A percentile compares a stretch with the other conserved stretches of the same genome.
These are phyloP conservation scores for Colletotrichum lentis DNA, from an alignment of 2,329 filamentous ascomycete genomes.

Conservation along the genomic window DNA sequence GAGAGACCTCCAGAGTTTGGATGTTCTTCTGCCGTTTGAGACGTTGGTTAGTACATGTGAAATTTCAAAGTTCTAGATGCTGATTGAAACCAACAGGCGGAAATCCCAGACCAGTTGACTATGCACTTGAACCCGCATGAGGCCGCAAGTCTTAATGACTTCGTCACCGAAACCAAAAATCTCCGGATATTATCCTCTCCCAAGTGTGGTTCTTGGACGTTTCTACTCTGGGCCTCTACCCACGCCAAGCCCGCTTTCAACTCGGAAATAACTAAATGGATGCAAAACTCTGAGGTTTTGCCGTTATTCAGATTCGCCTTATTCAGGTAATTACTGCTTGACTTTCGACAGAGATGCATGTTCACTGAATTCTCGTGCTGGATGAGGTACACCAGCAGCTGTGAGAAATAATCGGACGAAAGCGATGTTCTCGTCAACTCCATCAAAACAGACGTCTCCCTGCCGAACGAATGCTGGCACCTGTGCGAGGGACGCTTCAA, in stretches of 20 bases:
- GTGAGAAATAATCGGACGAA: too few species aligned
- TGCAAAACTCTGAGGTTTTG: too few species aligned
- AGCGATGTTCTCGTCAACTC: too few species aligned
- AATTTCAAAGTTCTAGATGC: background rate
- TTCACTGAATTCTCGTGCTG: too few species aligned
- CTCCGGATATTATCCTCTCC: background rate
- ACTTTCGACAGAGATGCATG: too few species aligned
- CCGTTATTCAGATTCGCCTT: too few species aligned
- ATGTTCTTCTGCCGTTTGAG: background rate
- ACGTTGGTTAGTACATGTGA: background rate
- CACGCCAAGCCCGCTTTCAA: background rate
- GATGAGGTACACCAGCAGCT: too few species aligned
- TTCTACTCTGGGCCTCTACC: background rate
- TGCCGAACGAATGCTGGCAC: too few species aligned
- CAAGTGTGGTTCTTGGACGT: background rate
- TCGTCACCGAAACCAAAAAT: background rate
- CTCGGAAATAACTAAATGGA: background rate
- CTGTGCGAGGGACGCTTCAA: too few species aligned
- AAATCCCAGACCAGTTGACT: background rate
- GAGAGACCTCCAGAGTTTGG: background rate
- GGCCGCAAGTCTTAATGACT: background rate
- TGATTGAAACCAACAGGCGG: background rate
- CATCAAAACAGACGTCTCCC: too few species aligned
- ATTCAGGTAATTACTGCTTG: too few species aligned
- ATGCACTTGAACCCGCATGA: background rate